Evolutionary conservation across 176 grass and related monocot genomes (phyloP).

Genomic region (Hordeum vulgare): DNA sequence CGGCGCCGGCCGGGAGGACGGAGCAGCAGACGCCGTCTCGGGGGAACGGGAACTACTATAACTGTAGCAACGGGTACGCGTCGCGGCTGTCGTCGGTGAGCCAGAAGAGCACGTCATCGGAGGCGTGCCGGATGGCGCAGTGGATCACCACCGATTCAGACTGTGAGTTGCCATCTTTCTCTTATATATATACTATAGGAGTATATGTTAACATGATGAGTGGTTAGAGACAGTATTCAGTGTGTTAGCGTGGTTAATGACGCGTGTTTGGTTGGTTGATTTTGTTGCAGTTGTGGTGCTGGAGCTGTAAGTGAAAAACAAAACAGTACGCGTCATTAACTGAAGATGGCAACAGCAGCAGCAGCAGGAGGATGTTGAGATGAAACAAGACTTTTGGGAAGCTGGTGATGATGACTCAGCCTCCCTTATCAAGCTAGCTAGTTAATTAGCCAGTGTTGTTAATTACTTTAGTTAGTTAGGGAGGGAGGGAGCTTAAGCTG

Average conservation of each 20-base stretch:
- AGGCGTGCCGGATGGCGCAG: conserved; percentile 20
- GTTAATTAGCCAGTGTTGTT: no score
- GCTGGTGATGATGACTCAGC: no score
- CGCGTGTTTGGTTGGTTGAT: neutral
- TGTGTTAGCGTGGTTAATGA: neutral
- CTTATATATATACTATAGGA: no score
- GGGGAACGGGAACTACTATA: neutral
- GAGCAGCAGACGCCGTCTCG: conserved; percentile 23
- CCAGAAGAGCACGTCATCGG: conserved; percentile 11
- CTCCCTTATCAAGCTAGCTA: no score
- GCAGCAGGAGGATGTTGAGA: no score
- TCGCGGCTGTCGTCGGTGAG: conserved; percentile 37
- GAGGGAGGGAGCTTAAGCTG: no score
- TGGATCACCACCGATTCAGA: conserved; percentile 62
- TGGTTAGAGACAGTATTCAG: neutral
- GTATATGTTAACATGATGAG: neutral
- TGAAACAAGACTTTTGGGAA: no score
- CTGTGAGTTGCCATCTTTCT: conserved; percentile 4
- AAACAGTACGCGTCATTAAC: neutral
- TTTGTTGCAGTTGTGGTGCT: conserved; percentile 38
- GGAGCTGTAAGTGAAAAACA: conserved; percentile 16
- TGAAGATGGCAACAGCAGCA: neutral
- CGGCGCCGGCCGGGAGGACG: conserved; percentile 13
- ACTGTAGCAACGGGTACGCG: neutral
- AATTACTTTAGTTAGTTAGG: no score